Percentiles rank a stretch among this genome's conserved stretches.
Conservation (phyloP, 441 rosid genomes). For the Populus tomentosa region DNA sequence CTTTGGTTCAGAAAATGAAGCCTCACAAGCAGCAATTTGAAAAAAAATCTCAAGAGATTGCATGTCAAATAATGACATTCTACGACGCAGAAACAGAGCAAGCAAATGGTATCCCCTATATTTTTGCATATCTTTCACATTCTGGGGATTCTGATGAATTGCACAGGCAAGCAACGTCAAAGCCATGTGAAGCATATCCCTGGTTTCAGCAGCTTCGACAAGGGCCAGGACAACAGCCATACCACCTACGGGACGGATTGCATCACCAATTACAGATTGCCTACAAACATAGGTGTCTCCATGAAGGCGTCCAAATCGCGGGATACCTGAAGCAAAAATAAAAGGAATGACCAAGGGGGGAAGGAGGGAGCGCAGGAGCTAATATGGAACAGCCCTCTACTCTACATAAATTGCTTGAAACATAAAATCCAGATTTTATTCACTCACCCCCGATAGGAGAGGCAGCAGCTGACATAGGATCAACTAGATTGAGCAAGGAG, state of each 20-base stretch:
- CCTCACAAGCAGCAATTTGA: conserved; percentile 99
- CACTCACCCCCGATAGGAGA: conserved; percentile 97
- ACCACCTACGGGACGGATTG: conserved; percentile 92
- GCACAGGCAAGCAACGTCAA: conserved; percentile 88
- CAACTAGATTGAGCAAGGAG: conserved; percentile 97
- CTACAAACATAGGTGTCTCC: conserved; percentile 86
- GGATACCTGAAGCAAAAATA: conserved; percentile 62
- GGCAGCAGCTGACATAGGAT: conserved; percentile 99
- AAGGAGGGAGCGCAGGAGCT: conserved; percentile 2
- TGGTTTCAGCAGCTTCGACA: conserved; percentile 94
- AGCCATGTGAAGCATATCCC: conserved; percentile 98
- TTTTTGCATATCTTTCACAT: conserved; percentile 93
- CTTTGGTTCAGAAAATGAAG: conserved; percentile 95
- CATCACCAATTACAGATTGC: conserved; percentile 93
- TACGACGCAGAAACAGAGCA: conserved; percentile 88
- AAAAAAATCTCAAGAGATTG: conserved; percentile 96
- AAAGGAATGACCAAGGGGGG: background rate
- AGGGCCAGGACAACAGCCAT: conserved; percentile 87
- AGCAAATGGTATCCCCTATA: conserved; percentile 99
- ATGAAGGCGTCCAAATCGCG: conserved; percentile 91
- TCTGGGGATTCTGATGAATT: conserved; percentile 96
- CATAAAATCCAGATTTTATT: background rate
- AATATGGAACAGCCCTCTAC: background rate
- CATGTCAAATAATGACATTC: conserved; percentile 95
- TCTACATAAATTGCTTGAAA: conserved; percentile 2